Evolutionary conservation across 2,329 filamentous ascomycete genomes (phyloP).

Genomic region (Calonectria ilicicola): DNA sequence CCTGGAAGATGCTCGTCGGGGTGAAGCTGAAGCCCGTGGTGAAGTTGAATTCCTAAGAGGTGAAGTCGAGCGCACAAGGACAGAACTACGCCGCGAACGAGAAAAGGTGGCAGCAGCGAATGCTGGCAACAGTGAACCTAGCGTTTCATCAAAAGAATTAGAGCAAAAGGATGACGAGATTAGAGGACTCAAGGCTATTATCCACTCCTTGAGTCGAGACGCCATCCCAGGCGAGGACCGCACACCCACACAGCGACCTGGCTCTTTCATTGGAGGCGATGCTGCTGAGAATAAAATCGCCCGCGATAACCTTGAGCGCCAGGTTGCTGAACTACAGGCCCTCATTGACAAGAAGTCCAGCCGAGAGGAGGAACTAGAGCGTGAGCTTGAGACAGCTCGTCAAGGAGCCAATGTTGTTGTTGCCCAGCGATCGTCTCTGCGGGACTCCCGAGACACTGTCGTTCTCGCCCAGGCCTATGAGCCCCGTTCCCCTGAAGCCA

Average conservation of each 20-base stretch:
- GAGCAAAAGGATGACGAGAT: conserved; percentile 98
- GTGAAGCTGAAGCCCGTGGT: conserved; percentile 93
- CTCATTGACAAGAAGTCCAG: conserved; percentile 78
- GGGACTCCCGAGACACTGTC: conserved; percentile 76
- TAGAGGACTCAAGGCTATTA: conserved; percentile 95
- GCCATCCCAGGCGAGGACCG: conserved; percentile 61
- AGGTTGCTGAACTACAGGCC: conserved; percentile 81
- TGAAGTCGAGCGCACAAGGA: conserved; percentile 90
- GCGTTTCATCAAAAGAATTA: conserved; percentile 76
- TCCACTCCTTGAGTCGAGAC: conserved; percentile 91
- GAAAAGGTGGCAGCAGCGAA: conserved; percentile 72
- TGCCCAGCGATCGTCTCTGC: conserved; percentile 64
- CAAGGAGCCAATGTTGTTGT: conserved; percentile 53
- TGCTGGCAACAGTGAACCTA: conserved; percentile 56
- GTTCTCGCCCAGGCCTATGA: conserved; percentile 66
- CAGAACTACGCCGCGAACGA: conserved; percentile 87
- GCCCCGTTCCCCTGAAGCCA: conserved; percentile 55
- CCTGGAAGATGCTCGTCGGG: conserved; percentile 91
- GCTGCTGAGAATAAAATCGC: conserved; percentile 48
- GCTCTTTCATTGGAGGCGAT: conserved; percentile 51
- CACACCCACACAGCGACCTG: conserved; percentile 43
- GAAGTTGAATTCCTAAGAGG: conserved; percentile 96
- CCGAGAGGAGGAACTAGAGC: conserved; percentile 88
- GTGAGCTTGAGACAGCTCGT: conserved; percentile 78
- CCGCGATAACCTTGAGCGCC: conserved; percentile 79